Evolutionary conservation across 768 basidiomycete species (phyloP).

Genomic region (Pleurotus pulmonarius): DNA sequence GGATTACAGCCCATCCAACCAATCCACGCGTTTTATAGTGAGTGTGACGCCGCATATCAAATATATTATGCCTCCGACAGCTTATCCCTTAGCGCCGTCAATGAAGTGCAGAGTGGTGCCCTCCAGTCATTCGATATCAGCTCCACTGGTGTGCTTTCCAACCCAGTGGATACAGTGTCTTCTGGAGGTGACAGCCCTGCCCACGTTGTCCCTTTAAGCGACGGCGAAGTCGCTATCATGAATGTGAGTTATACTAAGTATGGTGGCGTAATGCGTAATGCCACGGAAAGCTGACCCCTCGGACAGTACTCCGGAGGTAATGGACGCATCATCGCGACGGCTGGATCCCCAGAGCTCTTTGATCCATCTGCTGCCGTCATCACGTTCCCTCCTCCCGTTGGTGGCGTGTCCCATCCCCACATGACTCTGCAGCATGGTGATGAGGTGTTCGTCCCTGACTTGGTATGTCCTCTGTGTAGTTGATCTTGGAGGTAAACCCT

Average conservation of each 20-base stretch:
- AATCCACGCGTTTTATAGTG: constrained; percentile 62
- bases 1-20: constrained; percentile 55
- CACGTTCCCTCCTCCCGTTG: constrained; percentile 45
- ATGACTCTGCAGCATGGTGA: constrained; percentile 53
- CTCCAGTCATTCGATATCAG: constrained; percentile 58
- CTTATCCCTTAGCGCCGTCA: constrained; percentile 46
- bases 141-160: constrained; percentile 39
- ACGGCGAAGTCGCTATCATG: constrained; percentile 55
- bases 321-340: constrained; percentile 48
- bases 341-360: constrained; percentile 29
- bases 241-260: constrained; percentile 36
- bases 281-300: too few relatives aligned
- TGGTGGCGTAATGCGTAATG: too few relatives aligned
- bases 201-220: constrained; percentile 46
- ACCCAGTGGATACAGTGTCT: constrained; percentile 37
- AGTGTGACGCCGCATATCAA: constrained; percentile 16
- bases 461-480: constrained; percentile 34
- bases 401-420: constrained; percentile 60
- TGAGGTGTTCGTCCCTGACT: constrained; percentile 64
- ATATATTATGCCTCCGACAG: background rate
- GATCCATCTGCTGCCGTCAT: constrained; percentile 35
- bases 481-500: background rate
- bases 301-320: constrained; percentile 50
- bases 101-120: constrained; percentile 44
- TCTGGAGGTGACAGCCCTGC: constrained; percentile 52